Evolutionary conservation across 208 protist species (phyloP), one percentile per base, ranked within the genome.

Genomic region (Dictyostelium gargantuum): DNA sequence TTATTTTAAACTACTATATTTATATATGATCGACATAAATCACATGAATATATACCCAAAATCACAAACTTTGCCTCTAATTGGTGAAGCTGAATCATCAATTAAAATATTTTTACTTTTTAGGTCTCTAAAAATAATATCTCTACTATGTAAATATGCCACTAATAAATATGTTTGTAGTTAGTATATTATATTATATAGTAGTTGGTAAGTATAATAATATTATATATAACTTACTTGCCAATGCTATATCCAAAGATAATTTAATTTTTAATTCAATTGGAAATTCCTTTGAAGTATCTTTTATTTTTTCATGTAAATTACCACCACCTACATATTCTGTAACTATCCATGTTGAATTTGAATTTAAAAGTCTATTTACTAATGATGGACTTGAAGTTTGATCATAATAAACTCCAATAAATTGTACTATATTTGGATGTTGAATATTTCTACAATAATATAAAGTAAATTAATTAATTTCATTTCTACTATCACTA

Each of bases 371-470:
- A 48, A 66, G 13, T 38, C 44, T 44, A 40, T 79, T 48, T 26
- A 70, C 63, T 42, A 70, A 70, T 44, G 46, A 46, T 29, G 32
- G 21, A 40, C 9, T 26, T 44, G 6, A 13, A n/a, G 3, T 40
- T 38, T 26, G 44, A 42, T 89, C 82, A 79, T 89, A 89, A 76
- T 89, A 89, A n/a, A 89, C 82, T n/a, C 82, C 82, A 40, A 89
- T 54, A 79, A 89, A 89, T 38, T 89, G 68, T 35, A 89, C 82
- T 70, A 89, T 89, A 79, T 89, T 89, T 79, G 82, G 82, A 89
- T 89, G 82, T 79, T 89, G 66, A 29, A 89, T 89, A 79, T 89
- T 89, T 42, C 82, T 89, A 70, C 13, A 81, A 29, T 61, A 29
- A 61, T 21, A 42, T n/a, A n/a, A n/a, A 77, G 21, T 77, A 54